Conservation (phyloP, 2,329 filamentous ascomycete genomes). For the Orbilia blumenaviensis region DNA sequence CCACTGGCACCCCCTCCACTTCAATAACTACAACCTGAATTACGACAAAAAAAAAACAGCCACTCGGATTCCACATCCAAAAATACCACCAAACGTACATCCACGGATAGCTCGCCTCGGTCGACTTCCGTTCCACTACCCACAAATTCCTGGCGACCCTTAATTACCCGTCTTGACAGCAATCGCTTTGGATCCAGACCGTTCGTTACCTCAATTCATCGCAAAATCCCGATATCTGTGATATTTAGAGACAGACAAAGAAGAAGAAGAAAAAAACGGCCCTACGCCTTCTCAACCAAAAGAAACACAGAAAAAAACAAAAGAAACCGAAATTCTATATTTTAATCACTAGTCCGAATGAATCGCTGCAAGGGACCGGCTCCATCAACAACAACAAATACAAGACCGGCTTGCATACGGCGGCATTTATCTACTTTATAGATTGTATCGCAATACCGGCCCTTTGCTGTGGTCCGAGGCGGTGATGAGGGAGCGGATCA, state of each 20-base stretch:
- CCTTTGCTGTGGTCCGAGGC: constrained; percentile 3
- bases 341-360: constrained; percentile 45
- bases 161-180: constrained; percentile 8
- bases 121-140: constrained; percentile 41
- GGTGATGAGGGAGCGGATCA: constrained; percentile 53
- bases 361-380: constrained; percentile 48
- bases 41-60: not conserved
- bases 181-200: constrained; percentile 11
- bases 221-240: constrained; percentile 29
- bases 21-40: not conserved
- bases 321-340: not conserved
- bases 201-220: not conserved
- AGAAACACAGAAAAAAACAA: not conserved
- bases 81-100: constrained; percentile 42
- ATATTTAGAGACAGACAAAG: constrained; percentile 2
- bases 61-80: constrained; percentile 19
- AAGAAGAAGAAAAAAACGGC: not conserved
- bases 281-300: not conserved
- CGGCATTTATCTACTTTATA: constrained; percentile 21
- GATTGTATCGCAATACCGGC: constrained; percentile 5
- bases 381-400: not conserved
- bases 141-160: constrained; percentile 1
- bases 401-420: constrained; percentile 17
- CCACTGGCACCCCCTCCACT: not conserved
- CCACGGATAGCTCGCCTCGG: constrained; percentile 51